Conservation (phyloP, 2,329 filamentous ascomycete genomes). For the Macrophomina tecta region DNA sequence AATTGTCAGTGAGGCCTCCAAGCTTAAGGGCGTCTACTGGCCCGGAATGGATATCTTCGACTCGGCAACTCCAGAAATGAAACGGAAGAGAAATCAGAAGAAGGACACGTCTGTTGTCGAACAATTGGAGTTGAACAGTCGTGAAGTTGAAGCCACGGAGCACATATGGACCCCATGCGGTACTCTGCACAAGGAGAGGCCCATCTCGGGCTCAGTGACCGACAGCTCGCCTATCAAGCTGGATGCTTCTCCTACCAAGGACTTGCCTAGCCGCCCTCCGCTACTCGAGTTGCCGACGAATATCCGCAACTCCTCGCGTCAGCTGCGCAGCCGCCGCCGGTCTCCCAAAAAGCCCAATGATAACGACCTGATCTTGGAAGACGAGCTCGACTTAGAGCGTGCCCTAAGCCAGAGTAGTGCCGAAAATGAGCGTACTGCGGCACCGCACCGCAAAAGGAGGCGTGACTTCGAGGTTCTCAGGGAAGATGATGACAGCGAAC, state of each 20-base stretch:
- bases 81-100: conserved; percentile 76
- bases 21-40: conserved; percentile 75
- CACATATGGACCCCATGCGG: conserved; percentile 62
- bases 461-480: conserved; percentile 49
- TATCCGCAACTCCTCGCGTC: conserved; percentile 25
- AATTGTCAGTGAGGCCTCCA: conserved; percentile 48
- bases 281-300: conserved; percentile 43
- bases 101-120: conserved; percentile 75
- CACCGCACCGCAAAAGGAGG: conserved; percentile 40
- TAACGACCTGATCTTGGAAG: conserved; percentile 31
- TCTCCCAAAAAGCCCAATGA: conserved; percentile 16
- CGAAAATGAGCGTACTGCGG: neutral
- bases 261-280: conserved; percentile 35
- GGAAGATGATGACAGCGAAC: conserved; percentile 43
- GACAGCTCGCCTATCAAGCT: conserved; percentile 44
- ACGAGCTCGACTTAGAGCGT: conserved; percentile 40
- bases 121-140: conserved; percentile 69
- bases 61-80: conserved; percentile 75
- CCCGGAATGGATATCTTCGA: conserved; percentile 85
- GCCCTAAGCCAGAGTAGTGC: conserved; percentile 36
- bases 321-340: neutral
- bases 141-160: conserved; percentile 68
- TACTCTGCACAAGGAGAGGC: conserved; percentile 49
- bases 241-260: conserved; percentile 39
- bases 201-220: conserved; percentile 53